A percentile compares a stretch with the other conserved stretches of the same genome.
These are phyloP conservation scores for Adiantum capillusveneris DNA, from an alignment of 75 land plant genomes.

Conservation along the genomic window DNA sequence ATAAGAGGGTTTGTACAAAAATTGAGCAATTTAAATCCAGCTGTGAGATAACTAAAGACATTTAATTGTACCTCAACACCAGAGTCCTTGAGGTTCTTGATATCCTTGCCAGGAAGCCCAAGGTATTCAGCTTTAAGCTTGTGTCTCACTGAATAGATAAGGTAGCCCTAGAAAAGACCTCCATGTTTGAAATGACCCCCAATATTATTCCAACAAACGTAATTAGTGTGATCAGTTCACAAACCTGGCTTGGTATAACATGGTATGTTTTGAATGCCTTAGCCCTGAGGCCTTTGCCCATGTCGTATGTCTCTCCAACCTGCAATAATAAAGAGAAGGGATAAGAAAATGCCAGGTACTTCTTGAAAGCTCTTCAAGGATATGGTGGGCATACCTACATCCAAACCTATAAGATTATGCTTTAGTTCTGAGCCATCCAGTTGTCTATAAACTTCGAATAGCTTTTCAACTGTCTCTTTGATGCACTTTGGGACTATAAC, in stretches of 20 bases:
- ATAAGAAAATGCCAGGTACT: background rate
- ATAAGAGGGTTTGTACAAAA: no score
- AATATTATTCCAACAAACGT: background rate
- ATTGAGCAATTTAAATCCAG: no score
- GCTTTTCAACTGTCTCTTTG: slow-evolving; percentile 59
- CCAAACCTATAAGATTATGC: slow-evolving; percentile 60
- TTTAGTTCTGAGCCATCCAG: slow-evolving; percentile 80
- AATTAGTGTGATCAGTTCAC: background rate
- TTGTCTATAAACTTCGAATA: slow-evolving; percentile 73
- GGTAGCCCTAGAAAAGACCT: slow-evolving; percentile 60
- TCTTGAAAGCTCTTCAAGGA: background rate
- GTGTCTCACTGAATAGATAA: slow-evolving; percentile 80
- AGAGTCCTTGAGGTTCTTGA: slow-evolving; percentile 66
- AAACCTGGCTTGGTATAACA: slow-evolving; percentile 85
- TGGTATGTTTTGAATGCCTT: slow-evolving; percentile 89
- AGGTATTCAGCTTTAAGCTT: slow-evolving; percentile 86
- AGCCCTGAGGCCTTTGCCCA: slow-evolving; percentile 69
- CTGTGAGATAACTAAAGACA: no score
- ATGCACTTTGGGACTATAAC: slow-evolving; percentile 62
- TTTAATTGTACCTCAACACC: slow-evolving; percentile 79
- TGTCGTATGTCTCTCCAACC: slow-evolving; percentile 64
- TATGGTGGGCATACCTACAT: slow-evolving; percentile 60
- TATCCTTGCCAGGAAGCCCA: slow-evolving; percentile 72
- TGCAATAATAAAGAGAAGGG: background rate
- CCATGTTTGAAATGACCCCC: background rate